Evolutionary conservation across 2,329 filamentous ascomycete species (phyloP).

Genomic region (Trichoderma lentiforme): DNA sequence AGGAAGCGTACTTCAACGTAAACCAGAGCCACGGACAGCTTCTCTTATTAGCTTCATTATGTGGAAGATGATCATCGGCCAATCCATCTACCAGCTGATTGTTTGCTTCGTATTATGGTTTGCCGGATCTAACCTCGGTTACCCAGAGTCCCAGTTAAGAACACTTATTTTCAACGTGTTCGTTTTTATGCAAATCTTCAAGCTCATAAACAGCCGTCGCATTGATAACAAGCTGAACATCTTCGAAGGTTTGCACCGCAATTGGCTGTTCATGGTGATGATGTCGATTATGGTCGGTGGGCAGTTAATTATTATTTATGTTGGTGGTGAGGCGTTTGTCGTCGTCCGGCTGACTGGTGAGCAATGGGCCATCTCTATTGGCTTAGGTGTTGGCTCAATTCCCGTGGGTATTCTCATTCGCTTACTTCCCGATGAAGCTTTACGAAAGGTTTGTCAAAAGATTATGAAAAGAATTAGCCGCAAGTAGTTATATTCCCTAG

Average conservation of each 20-base stretch:
- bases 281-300: conserved; percentile 67
- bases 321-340: conserved; percentile 63
- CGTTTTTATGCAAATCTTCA: conserved; percentile 72
- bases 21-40: conserved; percentile 59
- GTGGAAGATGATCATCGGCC: conserved; percentile 65
- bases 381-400: conserved; percentile 71
- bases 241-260: conserved; percentile 65
- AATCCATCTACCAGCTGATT: conserved; percentile 58
- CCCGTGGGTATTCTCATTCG: conserved; percentile 70
- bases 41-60: conserved; percentile 64
- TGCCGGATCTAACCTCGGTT: conserved; percentile 50
- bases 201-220: conserved; percentile 62
- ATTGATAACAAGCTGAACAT: conserved; percentile 75
- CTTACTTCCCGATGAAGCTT: background rate
- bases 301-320: conserved; percentile 68
- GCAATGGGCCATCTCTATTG: conserved; percentile 75
- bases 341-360: conserved; percentile 52
- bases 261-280: conserved; percentile 69
- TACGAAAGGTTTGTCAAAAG: background rate
- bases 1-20: conserved; percentile 53
- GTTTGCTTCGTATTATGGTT: conserved; percentile 59
- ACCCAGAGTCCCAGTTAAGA: conserved; percentile 28
- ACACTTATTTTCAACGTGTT: conserved; percentile 64
- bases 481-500: background rate
- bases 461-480: background rate